phyloP scores from a whole-genome alignment of 495 filamentous ascomycete genomes.

The Aspergillus wentii region DNA sequence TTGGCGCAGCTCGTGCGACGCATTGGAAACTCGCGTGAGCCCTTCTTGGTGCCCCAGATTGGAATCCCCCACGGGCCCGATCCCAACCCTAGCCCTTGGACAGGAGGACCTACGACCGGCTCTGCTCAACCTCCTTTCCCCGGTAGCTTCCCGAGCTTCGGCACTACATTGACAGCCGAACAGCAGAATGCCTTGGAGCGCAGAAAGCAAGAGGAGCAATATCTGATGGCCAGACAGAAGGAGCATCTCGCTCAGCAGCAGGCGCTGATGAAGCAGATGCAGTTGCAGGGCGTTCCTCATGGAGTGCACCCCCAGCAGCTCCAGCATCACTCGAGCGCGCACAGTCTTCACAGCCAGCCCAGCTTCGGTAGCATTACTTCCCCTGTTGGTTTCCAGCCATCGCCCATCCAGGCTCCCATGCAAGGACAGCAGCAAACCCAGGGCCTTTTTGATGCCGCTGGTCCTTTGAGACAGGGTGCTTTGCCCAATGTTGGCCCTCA shows the following conservation, averaged over 20 bases:
- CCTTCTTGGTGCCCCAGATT: conserved; percentile 95
- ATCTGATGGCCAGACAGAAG: conserved; percentile 89
- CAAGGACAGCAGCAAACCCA: conserved; percentile 42
- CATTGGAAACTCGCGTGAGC: conserved; percentile 95
- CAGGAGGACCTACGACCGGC: conserved; percentile 39
- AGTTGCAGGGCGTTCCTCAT: conserved; percentile 54
- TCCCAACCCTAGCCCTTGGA: conserved; percentile 32
- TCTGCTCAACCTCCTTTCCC: conserved; percentile 92
- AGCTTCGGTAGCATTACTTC: conserved; percentile 90
- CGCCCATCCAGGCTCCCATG: conserved; percentile 67
- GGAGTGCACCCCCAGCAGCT: conserved; percentile 51
- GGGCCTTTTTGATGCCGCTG: conserved; percentile 67
- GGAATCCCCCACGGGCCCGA: conserved; percentile 83
- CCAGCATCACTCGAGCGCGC: conserved; percentile 89
- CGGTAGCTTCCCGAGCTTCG: conserved; percentile 90
- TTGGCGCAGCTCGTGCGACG: conserved; percentile 91
- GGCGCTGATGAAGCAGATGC: conserved; percentile 69
- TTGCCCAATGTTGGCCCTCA: conserved; percentile 43
- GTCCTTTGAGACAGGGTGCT: conserved; percentile 32
- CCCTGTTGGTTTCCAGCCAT: conserved; percentile 69
- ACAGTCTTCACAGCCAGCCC: conserved; percentile 93
- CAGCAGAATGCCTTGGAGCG: conserved; percentile 96
- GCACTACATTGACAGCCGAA: conserved; percentile 93
- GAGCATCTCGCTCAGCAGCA: conserved; percentile 89
- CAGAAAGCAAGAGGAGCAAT: conserved; percentile 96